Percentiles rank a stretch among this genome's conserved stretches.
Evolutionary conservation across 2,329 filamentous ascomycete genomes (phyloP).

Genomic region (Ophiostoma perfectum): DNA sequence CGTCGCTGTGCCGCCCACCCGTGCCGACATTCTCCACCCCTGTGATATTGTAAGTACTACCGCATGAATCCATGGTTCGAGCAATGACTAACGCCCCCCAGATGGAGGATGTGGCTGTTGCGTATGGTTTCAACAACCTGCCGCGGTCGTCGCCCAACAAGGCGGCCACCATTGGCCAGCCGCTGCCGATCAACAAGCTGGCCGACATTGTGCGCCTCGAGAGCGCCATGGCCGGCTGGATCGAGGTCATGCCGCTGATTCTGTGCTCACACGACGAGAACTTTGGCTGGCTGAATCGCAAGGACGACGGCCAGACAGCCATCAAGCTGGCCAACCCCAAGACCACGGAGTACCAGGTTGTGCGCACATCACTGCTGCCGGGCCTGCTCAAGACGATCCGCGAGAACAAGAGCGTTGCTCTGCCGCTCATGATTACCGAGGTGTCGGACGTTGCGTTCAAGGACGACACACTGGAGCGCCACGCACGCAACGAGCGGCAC

Average conservation of each 20-base stretch:
- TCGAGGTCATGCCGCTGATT: slow-evolving; percentile 91
- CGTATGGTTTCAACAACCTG: slow-evolving; percentile 95
- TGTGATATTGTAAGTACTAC: slow-evolving; percentile 61
- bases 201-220: slow-evolving; percentile 85
- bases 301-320: slow-evolving; percentile 76
- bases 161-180: slow-evolving; percentile 77
- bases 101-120: slow-evolving; percentile 96
- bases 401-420: slow-evolving; percentile 82
- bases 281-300: slow-evolving; percentile 88
- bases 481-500: slow-evolving; percentile 82
- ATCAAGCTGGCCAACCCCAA: slow-evolving; percentile 88
- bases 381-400: slow-evolving; percentile 89
- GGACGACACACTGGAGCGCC: slow-evolving; percentile 69
- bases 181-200: slow-evolving; percentile 89
- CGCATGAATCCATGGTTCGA: too few relatives aligned
- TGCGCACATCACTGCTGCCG: slow-evolving; percentile 78
- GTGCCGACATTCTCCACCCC: slow-evolving; percentile 91
- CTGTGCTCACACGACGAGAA: slow-evolving; percentile 98
- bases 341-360: slow-evolving; percentile 87
- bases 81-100: too few relatives aligned
- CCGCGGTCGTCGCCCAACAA: slow-evolving; percentile 82
- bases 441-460: slow-evolving; percentile 89
- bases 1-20: slow-evolving; percentile 77
- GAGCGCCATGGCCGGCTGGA: slow-evolving; percentile 90
- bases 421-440: slow-evolving; percentile 91